phyloP scores from a whole-genome alignment of 2,329 filamentous ascomycete species.

The Aspergillus sp. region DNA sequence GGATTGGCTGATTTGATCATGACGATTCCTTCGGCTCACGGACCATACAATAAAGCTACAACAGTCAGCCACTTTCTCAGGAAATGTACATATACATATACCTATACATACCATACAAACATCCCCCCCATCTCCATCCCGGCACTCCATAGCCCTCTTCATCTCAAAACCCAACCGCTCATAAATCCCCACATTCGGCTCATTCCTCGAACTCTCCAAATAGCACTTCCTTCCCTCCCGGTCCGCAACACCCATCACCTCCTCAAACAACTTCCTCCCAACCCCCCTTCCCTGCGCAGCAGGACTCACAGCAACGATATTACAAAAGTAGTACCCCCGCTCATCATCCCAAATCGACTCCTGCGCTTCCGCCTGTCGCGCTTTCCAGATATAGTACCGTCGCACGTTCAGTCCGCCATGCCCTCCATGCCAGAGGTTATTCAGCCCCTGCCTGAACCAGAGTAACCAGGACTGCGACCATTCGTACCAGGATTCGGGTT shows the following conservation, averaged over 20 bases:
- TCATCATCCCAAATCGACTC: conserved; percentile 64
- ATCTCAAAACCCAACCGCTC: conserved; percentile 67
- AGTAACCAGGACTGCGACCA: conserved; percentile 65
- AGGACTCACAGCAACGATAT: conserved; percentile 71
- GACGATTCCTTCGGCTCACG: conserved; percentile 14
- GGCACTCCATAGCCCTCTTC: conserved; percentile 65
- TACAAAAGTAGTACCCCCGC: conserved; percentile 74
- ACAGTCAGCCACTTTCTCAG: not conserved
- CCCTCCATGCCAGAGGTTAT: conserved; percentile 64
- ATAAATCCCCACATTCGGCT: conserved; percentile 72
- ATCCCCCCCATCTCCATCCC: conserved; percentile 53
- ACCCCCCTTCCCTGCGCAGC: conserved; percentile 66
- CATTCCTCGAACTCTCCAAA: conserved; percentile 66
- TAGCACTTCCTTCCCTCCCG: conserved; percentile 65
- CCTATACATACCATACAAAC: conserved; percentile 48
- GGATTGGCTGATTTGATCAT: not conserved
- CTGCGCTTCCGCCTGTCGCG: conserved; percentile 64
- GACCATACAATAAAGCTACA: conserved; percentile 22
- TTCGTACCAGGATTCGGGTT: conserved; percentile 61
- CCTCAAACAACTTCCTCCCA: conserved; percentile 63
- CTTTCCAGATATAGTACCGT: conserved; percentile 75
- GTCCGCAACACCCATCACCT: conserved; percentile 65
- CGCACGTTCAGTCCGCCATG: conserved; percentile 65
- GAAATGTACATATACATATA: not conserved
- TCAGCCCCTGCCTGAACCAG: conserved; percentile 62